phyloP scores from a whole-genome alignment of 2,329 filamentous ascomycete species.

The Diaporthe velutina region DNA sequence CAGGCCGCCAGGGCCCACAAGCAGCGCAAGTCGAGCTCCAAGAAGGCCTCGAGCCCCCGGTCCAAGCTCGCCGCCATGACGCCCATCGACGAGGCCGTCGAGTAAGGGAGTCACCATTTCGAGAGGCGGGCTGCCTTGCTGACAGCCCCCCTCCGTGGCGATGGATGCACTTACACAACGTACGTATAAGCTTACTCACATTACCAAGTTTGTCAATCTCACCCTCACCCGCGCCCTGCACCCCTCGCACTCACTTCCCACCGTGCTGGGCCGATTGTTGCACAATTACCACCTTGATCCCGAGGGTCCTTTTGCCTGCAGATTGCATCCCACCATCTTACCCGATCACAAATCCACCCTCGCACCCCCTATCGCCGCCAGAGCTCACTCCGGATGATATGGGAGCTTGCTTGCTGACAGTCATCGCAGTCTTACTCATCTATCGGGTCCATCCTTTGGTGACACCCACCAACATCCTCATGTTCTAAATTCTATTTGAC shows the following conservation, averaged over 20 bases:
- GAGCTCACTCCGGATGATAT: neutral
- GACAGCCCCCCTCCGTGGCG: constrained; percentile 22
- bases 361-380: constrained; percentile 5
- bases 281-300: constrained; percentile 25
- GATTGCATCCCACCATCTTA: constrained; percentile 24
- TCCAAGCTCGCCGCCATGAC: constrained; percentile 64
- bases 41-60: constrained; percentile 62
- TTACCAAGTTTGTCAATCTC: constrained; percentile 14
- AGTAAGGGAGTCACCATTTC: constrained; percentile 48
- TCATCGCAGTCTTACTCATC: constrained; percentile 34
- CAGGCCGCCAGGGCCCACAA: constrained; percentile 55
- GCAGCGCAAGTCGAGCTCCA: constrained; percentile 51
- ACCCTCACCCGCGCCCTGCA: neutral
- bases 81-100: constrained; percentile 65
- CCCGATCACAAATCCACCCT: constrained; percentile 13
- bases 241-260: constrained; percentile 26
- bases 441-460: constrained; percentile 33
- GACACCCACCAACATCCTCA: constrained; percentile 26
- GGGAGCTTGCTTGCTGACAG: constrained; percentile 37
- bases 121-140: constrained; percentile 13
- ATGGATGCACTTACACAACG: constrained; percentile 31
- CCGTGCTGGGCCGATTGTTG: constrained; percentile 33
- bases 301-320: constrained; percentile 33
- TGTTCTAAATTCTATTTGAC: constrained; percentile 25
- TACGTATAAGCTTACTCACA: constrained; percentile 40